Evolutionary conservation across 2,329 filamentous ascomycete genomes (phyloP).

Genomic region (Fusarium burgessii): DNA sequence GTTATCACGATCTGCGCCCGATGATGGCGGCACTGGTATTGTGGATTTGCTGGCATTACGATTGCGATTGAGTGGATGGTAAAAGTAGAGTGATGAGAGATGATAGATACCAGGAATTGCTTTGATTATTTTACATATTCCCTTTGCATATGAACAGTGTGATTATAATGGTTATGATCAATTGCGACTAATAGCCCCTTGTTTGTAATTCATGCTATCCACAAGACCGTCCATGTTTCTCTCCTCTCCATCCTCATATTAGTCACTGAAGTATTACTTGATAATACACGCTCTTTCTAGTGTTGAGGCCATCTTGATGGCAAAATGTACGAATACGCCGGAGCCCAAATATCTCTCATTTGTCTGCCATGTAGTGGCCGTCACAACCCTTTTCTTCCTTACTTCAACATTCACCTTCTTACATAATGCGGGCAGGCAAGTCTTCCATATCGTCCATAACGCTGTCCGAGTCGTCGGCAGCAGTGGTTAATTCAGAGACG

Average conservation of each 20-base stretch:
- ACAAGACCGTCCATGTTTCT: slow-evolving; percentile 1
- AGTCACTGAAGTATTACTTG: slow-evolving; percentile 8
- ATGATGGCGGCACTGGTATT: slow-evolving; percentile 1
- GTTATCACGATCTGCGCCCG: slow-evolving; percentile 12
- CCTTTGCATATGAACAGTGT: not conserved
- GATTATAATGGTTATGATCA: not conserved
- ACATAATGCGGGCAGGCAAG: slow-evolving; percentile 51
- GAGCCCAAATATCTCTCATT: slow-evolving; percentile 6
- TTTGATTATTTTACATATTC: not conserved
- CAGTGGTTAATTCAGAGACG: slow-evolving; percentile 16
- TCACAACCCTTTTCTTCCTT: not conserved
- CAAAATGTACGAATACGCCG: slow-evolving; percentile 23
- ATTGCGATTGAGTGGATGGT: slow-evolving; percentile 9
- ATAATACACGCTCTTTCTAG: slow-evolving; percentile 28
- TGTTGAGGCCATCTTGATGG: slow-evolving; percentile 16
- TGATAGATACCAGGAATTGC: slow-evolving; percentile 23
- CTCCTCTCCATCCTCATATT: not conserved
- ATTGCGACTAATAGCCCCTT: slow-evolving; percentile 4
- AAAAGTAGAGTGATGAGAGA: slow-evolving; percentile 31
- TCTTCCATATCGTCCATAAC: slow-evolving; percentile 61
- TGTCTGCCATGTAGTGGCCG: not conserved
- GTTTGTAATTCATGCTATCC: slow-evolving; percentile 10
- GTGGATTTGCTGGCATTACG: not conserved
- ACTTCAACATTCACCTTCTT: not conserved
- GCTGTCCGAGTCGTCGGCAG: slow-evolving; percentile 48